Base-by-base conservation (phyloP, 2,329 filamentous ascomycete genomes). In the Aureobasidium sp. region DNA sequence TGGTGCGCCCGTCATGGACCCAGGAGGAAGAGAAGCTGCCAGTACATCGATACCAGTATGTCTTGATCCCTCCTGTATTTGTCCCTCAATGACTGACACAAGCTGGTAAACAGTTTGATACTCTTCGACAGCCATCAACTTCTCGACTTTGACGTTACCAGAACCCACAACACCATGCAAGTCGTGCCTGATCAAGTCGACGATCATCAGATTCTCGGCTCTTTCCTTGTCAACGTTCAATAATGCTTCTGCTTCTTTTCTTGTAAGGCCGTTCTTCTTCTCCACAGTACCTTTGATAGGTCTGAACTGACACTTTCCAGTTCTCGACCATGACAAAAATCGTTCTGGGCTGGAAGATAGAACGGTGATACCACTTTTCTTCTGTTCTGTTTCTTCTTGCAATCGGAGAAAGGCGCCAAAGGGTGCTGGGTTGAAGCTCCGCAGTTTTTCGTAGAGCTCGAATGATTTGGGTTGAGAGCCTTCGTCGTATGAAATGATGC, bases 211-310 rank as follows among this genome's bases (percentile, higher is more conserved):
- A 74, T 98, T 98, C 81, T 98, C 95, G 0, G 95, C 95, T 72
- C 93, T 90, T 78, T 98, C 96, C 77, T 98, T 98, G 27, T 93
- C 91, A 0, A 93, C 87, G 66, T 91, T 88, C 18, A 98, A 87
- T 45, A 97, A 88, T 33, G 82, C 81, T 67, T 91, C 89, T 1
- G 95, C 95, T 72, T 92, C 87, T 7, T 85, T 87, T n/a, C 92
- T 83, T 0, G 91, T 96, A 43, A 91, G 89, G 1, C 83, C 84
- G 1, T 84, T 81, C 0, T 87, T 88, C 72, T 97, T 97, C 71
- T 90, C 90, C n/a, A 98, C 94, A 0, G 95, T 98, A 55, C 95
- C 95, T 82, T 98, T 98, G 89, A 98, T 98, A 0, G 95, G 95
- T 10, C 95, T 90, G 85, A 98, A 96, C 68, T 92, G 89, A 75